Percentiles rank a stretch among this genome's conserved stretches.
phyloP scores from a whole-genome alignment of 2,329 filamentous ascomycete species.

The Daldinia sp. region DNA sequence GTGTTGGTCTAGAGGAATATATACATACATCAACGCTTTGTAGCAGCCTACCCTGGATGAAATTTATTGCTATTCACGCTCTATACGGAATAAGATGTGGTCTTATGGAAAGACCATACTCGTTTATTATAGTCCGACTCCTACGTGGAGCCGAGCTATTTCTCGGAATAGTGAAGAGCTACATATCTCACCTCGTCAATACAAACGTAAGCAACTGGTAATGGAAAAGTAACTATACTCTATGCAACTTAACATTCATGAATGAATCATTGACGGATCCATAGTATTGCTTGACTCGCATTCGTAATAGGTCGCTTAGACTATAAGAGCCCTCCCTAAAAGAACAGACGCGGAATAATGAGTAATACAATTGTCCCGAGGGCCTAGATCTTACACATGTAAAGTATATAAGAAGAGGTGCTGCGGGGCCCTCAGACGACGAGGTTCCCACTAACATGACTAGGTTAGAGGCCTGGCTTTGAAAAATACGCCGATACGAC shows the following conservation, averaged over 20 bases:
- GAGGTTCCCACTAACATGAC: background rate
- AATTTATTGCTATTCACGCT: background rate
- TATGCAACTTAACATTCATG: background rate
- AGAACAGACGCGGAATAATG: background rate
- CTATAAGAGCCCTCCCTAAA: background rate
- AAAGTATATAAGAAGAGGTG: too few species aligned
- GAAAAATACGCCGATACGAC: background rate
- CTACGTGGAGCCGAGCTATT: too few species aligned
- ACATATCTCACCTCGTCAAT: too few species aligned
- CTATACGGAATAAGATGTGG: background rate
- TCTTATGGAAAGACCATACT: background rate
- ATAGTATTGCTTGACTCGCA: background rate
- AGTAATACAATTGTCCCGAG: background rate
- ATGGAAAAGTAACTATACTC: background rate
- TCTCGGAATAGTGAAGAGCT: too few species aligned
- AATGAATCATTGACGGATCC: too few species aligned
- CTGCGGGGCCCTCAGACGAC: background rate
- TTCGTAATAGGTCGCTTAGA: background rate
- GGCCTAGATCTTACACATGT: background rate
- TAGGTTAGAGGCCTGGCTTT: background rate
- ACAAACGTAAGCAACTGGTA: background rate
- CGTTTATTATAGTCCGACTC: too few species aligned
- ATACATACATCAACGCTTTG: background rate
- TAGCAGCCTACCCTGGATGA: background rate
- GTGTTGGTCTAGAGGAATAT: conserved; percentile 17